Evolutionary conservation across 1,139 yeast genomes (phyloP), one percentile per base, ranked within the genome.

Genomic region (Eremothecium cymbalariae): DNA sequence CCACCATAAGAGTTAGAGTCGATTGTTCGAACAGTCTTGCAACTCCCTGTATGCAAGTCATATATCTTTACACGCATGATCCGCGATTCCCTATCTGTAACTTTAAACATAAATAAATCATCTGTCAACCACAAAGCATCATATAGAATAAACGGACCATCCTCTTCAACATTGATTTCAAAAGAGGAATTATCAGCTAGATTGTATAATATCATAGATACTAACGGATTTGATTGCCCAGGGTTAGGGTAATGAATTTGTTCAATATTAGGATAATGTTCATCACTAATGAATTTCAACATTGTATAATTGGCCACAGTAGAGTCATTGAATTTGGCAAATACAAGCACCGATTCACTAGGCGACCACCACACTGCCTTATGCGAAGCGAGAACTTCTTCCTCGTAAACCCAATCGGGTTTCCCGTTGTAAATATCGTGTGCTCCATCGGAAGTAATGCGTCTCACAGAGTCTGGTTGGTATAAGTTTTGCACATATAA

Each of bases 381-480:
- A 45, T 80, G 84, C 4, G 67, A 63, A 0, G 71, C 67, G 4
- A 79, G 57, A 1, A 90, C 86, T 51, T 93, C 98, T 50, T 93
- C 98, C 55, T 90, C 98, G 53, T 90, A 90, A 1, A 90, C 84
- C 98, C 98, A 90, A 51, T 90, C 98, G 0, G 96, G 81, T 42
- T 75, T 79, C 0, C 95, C 99, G 52, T 90, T 85, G 48, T 77
- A 73, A n/a, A 84, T 64, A 29, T 70, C 60, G 1, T 57, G 57
- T 4, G 80, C 70, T 0, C 96, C 96, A 48, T 76, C 86, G 2
- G 50, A 40, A 0, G 97, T 85, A 8, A 90, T 60, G 48, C 65
- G 69, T 42, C 63, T 67, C 55, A 67, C 31, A 59, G 62, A 42
- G 59, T 68, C 42, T 60, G 50, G 34, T 55, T 48, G 43, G 64